Base-by-base conservation (phyloP, 306 rosid species). In the Dalbergia cochinchinensis region DNA sequence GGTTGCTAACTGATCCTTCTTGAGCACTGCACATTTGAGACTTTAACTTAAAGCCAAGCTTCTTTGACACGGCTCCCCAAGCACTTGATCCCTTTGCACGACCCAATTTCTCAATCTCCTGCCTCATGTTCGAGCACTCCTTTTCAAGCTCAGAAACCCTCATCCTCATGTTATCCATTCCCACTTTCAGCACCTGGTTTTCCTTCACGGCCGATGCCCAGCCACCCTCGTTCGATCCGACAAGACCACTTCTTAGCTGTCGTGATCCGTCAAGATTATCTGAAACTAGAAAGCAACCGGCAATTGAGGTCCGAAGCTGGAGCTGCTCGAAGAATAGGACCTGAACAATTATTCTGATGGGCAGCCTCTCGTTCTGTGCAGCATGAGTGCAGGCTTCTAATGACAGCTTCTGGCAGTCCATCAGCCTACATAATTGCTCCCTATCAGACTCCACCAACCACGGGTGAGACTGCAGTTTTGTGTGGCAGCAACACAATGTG, bases 21-120 rank as follows among this genome's bases (percentile, higher is more conserved):
- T 92, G 97, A 50, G 99, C 99, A 80, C 99, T 95, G 87, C 99
- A 95, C 98, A 95, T 92, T 84, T 95, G 98, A 87, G 99, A 95
- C 87, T 95, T 95, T 0, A 93, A 45, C 88, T 83, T 93, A 61
- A 95, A 90, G 70, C 99, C 99, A 0, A 95, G 85, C 76, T 95
- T 95, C 94, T 91, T 94, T 0, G 99, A 91, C 48, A 95, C 91
- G 0, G 69, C 86, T 68, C 97, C 99, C 99, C 99, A 95, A 0
- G 96, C 12, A 33, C 92, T 87, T 0, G 93, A 83, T 8, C 91
- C 94, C 84, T 91, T 92, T 5, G 63, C 37, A 2, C 85, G 86
- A 1, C 97, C 97, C 34, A 95, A 80, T 69, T 95, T 95, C 89
- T 95, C 96, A 0, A 95, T 95, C 89, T 95, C 99, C 73, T 91